Base-by-base conservation (phyloP, 768 basidiomycete genomes). In the Lactifluus hygrophoroides region DNA sequence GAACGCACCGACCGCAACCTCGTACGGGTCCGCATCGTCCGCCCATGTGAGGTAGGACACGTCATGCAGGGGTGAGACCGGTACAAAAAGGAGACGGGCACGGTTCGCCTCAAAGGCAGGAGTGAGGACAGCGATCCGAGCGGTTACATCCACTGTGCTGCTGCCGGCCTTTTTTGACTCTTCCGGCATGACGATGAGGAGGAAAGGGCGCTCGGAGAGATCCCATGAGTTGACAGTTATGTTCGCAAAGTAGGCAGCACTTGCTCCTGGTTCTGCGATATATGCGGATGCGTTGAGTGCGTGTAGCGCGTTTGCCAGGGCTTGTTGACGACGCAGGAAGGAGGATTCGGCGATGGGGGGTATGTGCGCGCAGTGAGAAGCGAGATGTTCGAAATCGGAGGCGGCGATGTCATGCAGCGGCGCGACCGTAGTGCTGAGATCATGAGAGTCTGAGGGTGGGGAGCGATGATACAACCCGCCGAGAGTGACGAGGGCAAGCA, bases 261-360 rank as follows among this genome's bases (percentile, higher is more conserved):
- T 86, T 14, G 88, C 80, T 0, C 87, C 83, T 25, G 92, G 89
- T 68, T 94, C 90, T 6, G 86, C 81, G 34, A 94, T 79, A 68
- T 88, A 93, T 16, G 86, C 85, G 7, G 80, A 76, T 0, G 79
- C 84, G 30, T 80, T 77, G 27, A 82, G 73, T 5, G 69, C 59
- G 54, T 73, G 68, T 17, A 89, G 75, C 0, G 68, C 71, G 14
- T 72, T 71, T 1, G 84, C 83, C 28, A 89, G 75, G 9, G 68
- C 61, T 5, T 65, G 73, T 64, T 87, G 88, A n/a, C 85, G 78
- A 30, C 67, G 68, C 23, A 74, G 66, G 64, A 79, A 82, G 53
- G 83, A 81, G 10, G 67, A 58, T 2, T 68, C 47, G 19, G 65
- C 59, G 62, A 87, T 84, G 9, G 83, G 76, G n/a, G 74, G 64